Evolutionary conservation across 768 basidiomycete species (phyloP).

Genomic region (Suillus alpinus): DNA sequence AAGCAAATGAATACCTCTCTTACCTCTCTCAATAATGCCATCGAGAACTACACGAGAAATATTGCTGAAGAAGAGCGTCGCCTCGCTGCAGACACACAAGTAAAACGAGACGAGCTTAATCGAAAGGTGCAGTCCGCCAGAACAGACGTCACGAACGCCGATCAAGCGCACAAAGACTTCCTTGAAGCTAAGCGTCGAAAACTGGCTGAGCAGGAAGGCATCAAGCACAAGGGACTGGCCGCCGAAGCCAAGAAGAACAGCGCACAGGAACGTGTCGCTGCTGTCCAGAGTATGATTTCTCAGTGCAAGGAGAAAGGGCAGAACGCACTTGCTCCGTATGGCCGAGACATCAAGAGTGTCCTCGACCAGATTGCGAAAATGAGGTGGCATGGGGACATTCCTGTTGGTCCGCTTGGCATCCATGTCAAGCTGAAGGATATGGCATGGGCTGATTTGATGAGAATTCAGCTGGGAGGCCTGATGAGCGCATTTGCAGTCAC

Average conservation of each 20-base stretch:
- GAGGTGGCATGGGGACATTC: constrained; percentile 63
- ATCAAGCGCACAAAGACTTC: constrained; percentile 32
- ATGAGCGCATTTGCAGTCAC: constrained; percentile 77
- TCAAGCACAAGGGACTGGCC: constrained; percentile 35
- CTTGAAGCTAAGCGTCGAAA: constrained; percentile 33
- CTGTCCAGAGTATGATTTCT: constrained; percentile 49
- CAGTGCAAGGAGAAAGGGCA: constrained; percentile 49
- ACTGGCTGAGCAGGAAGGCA: constrained; percentile 24
- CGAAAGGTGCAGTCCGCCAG: constrained; percentile 48
- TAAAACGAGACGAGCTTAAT: constrained; percentile 57
- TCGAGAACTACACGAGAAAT: constrained; percentile 38
- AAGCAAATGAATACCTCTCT: constrained; percentile 46
- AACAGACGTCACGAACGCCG: constrained; percentile 35
- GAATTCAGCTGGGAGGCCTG: constrained; percentile 51
- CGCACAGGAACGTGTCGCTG: constrained; percentile 41
- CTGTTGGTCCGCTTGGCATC: constrained; percentile 78
- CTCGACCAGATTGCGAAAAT: constrained; percentile 47
- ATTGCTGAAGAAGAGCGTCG: constrained; percentile 54
- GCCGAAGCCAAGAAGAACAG: constrained; percentile 31
- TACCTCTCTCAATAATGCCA: constrained; percentile 28
- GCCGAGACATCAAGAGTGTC: constrained; percentile 56
- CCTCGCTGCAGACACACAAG: constrained; percentile 55
- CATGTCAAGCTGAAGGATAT: constrained; percentile 72
- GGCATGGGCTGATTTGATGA: constrained; percentile 65
- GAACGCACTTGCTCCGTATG: constrained; percentile 62